Conservation (phyloP, 164 flowering plant species). For the Kalanchoe fedtschenkoi region DNA sequence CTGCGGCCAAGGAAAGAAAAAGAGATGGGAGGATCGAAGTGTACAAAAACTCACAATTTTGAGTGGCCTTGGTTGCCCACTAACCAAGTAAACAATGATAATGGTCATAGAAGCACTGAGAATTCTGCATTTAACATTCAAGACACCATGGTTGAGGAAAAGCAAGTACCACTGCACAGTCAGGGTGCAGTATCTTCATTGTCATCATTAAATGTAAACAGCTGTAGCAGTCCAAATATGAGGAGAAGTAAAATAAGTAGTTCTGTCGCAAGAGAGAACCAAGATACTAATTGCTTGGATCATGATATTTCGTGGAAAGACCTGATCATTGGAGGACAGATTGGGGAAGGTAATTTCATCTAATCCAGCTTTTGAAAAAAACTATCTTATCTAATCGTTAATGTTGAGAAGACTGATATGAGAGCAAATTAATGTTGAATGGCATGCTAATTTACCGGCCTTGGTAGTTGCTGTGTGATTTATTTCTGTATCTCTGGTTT, state of each 20-base stretch:
- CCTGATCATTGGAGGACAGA: slow-evolving; percentile 76
- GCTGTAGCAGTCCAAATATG: slow-evolving; percentile 53
- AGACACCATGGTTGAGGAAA: slow-evolving; percentile 37
- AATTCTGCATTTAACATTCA: slow-evolving; percentile 12
- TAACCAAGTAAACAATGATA: slow-evolving; percentile 43
- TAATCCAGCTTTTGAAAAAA: slow-evolving; percentile 16
- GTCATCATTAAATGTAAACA: slow-evolving; percentile 54
- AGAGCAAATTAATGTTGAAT: background rate
- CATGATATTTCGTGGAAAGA: slow-evolving; percentile 96
- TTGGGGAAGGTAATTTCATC: slow-evolving; percentile 71
- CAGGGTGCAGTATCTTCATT: too few species aligned
- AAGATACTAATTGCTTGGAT: slow-evolving; percentile 70
- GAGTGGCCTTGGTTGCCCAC: slow-evolving; percentile 32
- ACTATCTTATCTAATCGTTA: background rate
- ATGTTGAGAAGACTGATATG: background rate
- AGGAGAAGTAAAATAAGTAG: slow-evolving; percentile 68
- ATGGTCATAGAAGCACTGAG: slow-evolving; percentile 26
- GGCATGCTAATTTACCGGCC: background rate
- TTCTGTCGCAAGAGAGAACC: slow-evolving; percentile 54
- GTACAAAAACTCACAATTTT: slow-evolving; percentile 26
- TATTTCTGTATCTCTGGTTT: background rate
- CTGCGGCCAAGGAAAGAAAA: slow-evolving; percentile 63
- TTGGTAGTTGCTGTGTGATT: background rate
- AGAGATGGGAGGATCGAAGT: slow-evolving; percentile 45
- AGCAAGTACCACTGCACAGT: slow-evolving; percentile 27